These are phyloP conservation scores for Wickerhamomyces sp. DNA, from an alignment of 1,139 yeast species.

Conservation along the genomic window DNA sequence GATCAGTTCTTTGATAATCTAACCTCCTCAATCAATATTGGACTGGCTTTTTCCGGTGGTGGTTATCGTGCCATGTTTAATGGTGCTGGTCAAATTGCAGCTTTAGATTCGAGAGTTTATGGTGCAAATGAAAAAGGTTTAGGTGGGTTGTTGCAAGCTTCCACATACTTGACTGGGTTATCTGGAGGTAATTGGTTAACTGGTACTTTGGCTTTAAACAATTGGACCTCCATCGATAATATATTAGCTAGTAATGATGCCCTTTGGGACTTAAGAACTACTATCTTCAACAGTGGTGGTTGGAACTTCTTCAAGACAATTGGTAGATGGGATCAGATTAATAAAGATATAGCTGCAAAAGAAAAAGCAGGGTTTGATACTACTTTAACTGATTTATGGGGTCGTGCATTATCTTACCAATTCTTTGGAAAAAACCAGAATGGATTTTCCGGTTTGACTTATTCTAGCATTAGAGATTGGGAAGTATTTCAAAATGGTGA, in stretches of 20 bases:
- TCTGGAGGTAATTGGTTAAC: conserved; percentile 86
- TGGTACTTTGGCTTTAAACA: conserved; percentile 71
- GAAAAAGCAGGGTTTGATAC: conserved; percentile 68
- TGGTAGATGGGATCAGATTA: conserved; percentile 47
- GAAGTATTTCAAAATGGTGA: conserved; percentile 47
- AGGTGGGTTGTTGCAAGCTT: conserved; percentile 68
- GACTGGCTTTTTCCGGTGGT: conserved; percentile 80
- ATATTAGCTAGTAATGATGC: conserved; percentile 38
- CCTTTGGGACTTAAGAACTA: conserved; percentile 66
- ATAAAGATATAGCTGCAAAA: conserved; percentile 51
- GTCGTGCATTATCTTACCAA: conserved; percentile 72
- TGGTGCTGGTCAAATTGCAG: conserved; percentile 80
- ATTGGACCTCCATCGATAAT: conserved; percentile 66
- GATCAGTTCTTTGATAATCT: conserved; percentile 38
- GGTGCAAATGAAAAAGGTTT: conserved; percentile 54
- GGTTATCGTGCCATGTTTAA: conserved; percentile 84
- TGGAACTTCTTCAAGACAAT: conserved; percentile 48
- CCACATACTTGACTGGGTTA: conserved; percentile 70
- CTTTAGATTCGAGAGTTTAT: conserved; percentile 65
- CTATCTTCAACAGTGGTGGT: conserved; percentile 52
- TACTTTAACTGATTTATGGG: conserved; percentile 83
- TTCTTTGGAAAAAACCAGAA: conserved; percentile 37
- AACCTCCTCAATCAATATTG: conserved; percentile 41
- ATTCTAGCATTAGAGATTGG: conserved; percentile 52
- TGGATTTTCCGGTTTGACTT: conserved; percentile 41